Evolutionary conservation across 2,329 filamentous ascomycete species (phyloP).

Genomic region (Sclerotinia borealis): DNA sequence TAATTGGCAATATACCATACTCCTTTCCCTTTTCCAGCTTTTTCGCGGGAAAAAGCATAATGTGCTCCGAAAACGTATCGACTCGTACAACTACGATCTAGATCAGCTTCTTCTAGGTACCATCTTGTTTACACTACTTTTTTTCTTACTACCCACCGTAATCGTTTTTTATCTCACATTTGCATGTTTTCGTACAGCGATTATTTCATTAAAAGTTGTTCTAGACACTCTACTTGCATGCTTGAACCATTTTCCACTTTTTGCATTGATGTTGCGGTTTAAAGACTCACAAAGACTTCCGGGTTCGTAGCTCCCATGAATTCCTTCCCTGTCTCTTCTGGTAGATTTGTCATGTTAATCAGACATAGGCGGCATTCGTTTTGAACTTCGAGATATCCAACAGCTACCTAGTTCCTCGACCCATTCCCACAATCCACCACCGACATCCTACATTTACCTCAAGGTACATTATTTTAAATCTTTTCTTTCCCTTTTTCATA

Average conservation of each 20-base stretch:
- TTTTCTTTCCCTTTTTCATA: background rate
- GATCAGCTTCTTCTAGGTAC: conserved; percentile 95
- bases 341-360: conserved; percentile 18
- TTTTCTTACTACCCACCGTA: conserved; percentile 91
- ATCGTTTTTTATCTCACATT: conserved; percentile 97
- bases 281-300: conserved; percentile 90
- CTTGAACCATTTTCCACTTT: conserved; percentile 97
- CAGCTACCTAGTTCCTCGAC: conserved; percentile 37
- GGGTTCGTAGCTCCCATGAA: too few species aligned
- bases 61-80: conserved; percentile 91
- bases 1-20: conserved; percentile 96
- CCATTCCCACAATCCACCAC: too few species aligned
- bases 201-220: conserved; percentile 85
- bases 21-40: conserved; percentile 95
- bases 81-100: conserved; percentile 97
- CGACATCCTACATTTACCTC: conserved; percentile 78
- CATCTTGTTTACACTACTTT: conserved; percentile 90
- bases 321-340: conserved; percentile 7
- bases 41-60: conserved; percentile 98
- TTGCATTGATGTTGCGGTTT: conserved; percentile 89
- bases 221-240: conserved; percentile 90
- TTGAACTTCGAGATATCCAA: conserved; percentile 76
- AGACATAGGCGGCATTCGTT: conserved; percentile 67
- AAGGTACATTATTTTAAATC: conserved; percentile 65
- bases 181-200: conserved; percentile 86